phyloP scores from a whole-genome alignment of 2,329 filamentous ascomycete genomes.

The Beauveria brongniartii region DNA sequence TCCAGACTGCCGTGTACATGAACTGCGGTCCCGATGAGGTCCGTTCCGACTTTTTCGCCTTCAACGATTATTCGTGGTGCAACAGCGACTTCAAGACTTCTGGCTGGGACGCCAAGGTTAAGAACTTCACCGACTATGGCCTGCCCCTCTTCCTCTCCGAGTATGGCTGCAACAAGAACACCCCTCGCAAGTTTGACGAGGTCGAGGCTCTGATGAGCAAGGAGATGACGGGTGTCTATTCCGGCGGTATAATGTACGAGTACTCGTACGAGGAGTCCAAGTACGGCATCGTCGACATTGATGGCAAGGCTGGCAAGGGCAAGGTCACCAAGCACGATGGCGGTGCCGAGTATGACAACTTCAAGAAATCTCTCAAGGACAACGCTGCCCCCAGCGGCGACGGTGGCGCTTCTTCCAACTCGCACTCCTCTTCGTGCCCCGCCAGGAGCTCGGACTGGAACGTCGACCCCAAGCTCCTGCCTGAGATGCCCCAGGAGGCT shows the following conservation, averaged over 20 bases:
- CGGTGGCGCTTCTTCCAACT: conserved; percentile 41
- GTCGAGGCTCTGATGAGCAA: conserved; percentile 68
- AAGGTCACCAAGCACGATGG: conserved; percentile 42
- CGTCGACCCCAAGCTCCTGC: conserved; percentile 40
- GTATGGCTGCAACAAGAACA: conserved; percentile 80
- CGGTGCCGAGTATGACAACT: conserved; percentile 49
- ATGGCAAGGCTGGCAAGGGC: conserved; percentile 30
- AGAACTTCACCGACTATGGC: conserved; percentile 79
- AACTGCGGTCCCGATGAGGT: conserved; percentile 82
- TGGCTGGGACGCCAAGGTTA: conserved; percentile 82
- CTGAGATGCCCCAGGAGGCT: conserved; percentile 43
- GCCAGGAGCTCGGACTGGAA: conserved; percentile 41
- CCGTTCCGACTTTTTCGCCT: conserved; percentile 81
- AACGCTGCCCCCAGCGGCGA: conserved; percentile 43
- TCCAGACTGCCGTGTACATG: conserved; percentile 84
- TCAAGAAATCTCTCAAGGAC: conserved; percentile 39
- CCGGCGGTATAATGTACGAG: conserved; percentile 92
- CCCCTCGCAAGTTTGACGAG: conserved; percentile 69
- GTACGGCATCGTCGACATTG: conserved; percentile 70
- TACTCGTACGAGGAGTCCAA: conserved; percentile 74
- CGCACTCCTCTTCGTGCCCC: conserved; percentile 41
- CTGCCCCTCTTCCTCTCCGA: conserved; percentile 92
- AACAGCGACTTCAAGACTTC: conserved; percentile 60
- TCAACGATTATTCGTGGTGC: conserved; percentile 88
- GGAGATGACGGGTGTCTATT: conserved; percentile 86